These are phyloP conservation scores for Daucus carota DNA, from an alignment of 129 eudicot species.

Conservation along the genomic window DNA sequence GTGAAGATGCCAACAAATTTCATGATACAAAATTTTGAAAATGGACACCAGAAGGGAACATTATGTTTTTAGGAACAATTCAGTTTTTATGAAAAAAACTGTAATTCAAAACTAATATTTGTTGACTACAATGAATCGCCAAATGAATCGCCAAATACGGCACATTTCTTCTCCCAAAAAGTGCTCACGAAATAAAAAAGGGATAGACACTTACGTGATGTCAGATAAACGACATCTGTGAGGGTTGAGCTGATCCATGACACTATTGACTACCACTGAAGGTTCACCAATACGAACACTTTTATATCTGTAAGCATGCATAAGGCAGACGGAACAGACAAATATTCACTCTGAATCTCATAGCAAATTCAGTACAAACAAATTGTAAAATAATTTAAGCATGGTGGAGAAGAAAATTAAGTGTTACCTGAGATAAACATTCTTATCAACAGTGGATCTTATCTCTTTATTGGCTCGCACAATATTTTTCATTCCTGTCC, in stretches of 20 bases:
- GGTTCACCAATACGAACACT: slow-evolving; percentile 78
- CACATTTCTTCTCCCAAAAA: background rate
- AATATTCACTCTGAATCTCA: background rate
- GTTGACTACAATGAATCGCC: background rate
- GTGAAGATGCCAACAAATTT: too few relatives aligned
- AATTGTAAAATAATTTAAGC: background rate
- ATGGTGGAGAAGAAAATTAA: background rate
- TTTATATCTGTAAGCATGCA: slow-evolving; percentile 42
- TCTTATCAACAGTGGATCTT: slow-evolving; percentile 29
- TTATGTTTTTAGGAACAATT: background rate
- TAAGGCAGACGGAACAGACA: background rate
- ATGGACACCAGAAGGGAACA: background rate
- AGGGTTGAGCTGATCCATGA: slow-evolving; percentile 40
- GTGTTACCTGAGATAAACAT: slow-evolving; percentile 52
- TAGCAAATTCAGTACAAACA: background rate
- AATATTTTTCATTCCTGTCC: slow-evolving; percentile 65
- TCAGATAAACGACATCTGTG: slow-evolving; percentile 72
- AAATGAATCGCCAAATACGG: background rate
- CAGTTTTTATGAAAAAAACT: background rate
- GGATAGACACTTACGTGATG: slow-evolving; percentile 47
- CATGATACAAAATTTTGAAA: too few relatives aligned
- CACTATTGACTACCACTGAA: slow-evolving; percentile 40
- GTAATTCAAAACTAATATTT: background rate
- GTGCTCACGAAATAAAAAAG: background rate
- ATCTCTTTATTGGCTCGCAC: slow-evolving; percentile 54